Evolutionary conservation across 2,329 filamentous ascomycete species (phyloP).

Genomic region (Colletotrichum liaoningense): DNA sequence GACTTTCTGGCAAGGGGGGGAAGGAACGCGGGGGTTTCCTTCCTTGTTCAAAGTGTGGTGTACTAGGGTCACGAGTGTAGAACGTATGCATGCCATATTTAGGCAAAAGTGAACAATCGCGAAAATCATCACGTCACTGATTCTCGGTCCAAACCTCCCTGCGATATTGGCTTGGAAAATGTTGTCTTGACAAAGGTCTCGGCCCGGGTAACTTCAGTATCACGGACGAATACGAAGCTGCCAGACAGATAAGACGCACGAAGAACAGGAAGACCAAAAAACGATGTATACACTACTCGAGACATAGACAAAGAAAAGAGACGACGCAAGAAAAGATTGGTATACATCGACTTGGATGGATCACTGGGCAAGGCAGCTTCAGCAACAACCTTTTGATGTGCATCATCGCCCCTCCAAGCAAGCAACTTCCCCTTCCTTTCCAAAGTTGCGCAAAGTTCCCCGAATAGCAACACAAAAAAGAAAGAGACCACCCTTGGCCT

Average conservation of each 20-base stretch:
- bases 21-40: background rate
- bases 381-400: slow-evolving; percentile 2
- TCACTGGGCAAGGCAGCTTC: background rate
- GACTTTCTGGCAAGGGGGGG: background rate
- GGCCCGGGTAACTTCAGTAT: background rate
- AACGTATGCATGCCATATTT: too few relatives aligned
- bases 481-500: background rate
- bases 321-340: background rate
- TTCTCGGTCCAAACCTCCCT: too few relatives aligned
- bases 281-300: slow-evolving; percentile 21
- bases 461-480: background rate
- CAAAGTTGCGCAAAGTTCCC: slow-evolving; percentile 1
- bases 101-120: background rate
- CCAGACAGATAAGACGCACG: background rate
- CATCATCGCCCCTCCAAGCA: slow-evolving; percentile 7
- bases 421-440: background rate
- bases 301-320: slow-evolving; percentile 11
- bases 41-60: background rate
- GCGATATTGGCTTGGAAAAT: too few relatives aligned
- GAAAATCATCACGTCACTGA: slow-evolving; percentile 2
- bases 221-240: background rate
- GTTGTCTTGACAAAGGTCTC: too few relatives aligned
- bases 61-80: background rate
- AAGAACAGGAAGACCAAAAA: background rate
- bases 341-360: slow-evolving; percentile 27